Base-by-base conservation (phyloP, 495 filamentous ascomycete genomes). In the Tuber aestivum region DNA sequence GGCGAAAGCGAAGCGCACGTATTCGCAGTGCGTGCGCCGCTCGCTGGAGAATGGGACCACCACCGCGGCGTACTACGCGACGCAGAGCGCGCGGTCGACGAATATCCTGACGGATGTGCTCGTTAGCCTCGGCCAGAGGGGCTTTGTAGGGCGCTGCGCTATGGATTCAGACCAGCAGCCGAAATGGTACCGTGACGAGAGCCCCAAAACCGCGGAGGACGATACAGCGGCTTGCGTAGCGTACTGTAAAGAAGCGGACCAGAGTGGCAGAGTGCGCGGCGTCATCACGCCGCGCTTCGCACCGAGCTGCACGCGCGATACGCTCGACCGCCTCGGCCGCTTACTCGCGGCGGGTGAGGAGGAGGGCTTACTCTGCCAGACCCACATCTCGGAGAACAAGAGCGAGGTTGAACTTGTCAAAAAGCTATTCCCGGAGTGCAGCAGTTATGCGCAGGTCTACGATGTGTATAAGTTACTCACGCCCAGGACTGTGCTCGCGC, bases 251-350 rank as follows among this genome's bases (percentile, higher is more conserved):
- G 12, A 77, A 35, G 87, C 94, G 41, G 94, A 97, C 78, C 56
- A 81, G 1, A 83, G 84, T 42, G 81, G 86, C 16, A 86, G 97
- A 27, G 84, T 96, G 1, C 84, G 86, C 21, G 93, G 95, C 0
- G 93, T 98, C 75, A 83, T 99, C 76, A 99, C 95, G 0, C 95
- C 95, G 0, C 88, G 95, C 27, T 99, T 99, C 82, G 95, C 93
- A 0, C 94, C 93, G 0, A 87, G 88, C 6, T 97, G 95, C 79
- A 88, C 89, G 0, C 74, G 83, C 0, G 84, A 87, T 7, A 85
- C 90, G 20, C 87, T 99, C 79, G 23, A 80, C 6, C 83, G 78
- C 0, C 89, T 97, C 1, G 94, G 91, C 35, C 76, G 84, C 6
- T 85, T 97, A 1, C 90, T 91, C 0, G 82, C 83, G 14, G 86